Evolutionary conservation across 2,329 filamentous ascomycete species (phyloP).

Genomic region (Ophiostoma montium): DNA sequence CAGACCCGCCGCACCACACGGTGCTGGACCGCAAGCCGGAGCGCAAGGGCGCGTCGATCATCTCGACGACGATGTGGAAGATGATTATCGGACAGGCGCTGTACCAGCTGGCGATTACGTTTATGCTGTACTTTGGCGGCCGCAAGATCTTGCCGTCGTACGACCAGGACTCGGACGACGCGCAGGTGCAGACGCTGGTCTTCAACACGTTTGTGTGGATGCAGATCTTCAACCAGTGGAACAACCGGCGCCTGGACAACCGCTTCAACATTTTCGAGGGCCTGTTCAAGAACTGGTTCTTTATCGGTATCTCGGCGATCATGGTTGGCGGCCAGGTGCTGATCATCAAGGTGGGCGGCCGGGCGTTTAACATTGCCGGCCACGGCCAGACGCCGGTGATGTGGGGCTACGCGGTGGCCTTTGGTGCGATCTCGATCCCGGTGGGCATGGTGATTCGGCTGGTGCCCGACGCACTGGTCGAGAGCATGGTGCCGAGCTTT

Average conservation of each 20-base stretch:
- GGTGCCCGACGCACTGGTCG: constrained; percentile 58
- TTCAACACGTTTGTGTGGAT: constrained; percentile 99
- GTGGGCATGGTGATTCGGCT: constrained; percentile 69
- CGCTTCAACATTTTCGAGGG: constrained; percentile 92
- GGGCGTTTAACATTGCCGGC: constrained; percentile 58
- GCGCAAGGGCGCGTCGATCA: constrained; percentile 43
- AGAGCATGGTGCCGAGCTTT: constrained; percentile 36
- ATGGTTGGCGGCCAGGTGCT: constrained; percentile 84
- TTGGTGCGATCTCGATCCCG: constrained; percentile 74
- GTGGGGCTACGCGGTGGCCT: constrained; percentile 77
- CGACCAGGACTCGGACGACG: constrained; percentile 23
- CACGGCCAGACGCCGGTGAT: constrained; percentile 53
- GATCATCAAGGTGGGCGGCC: constrained; percentile 76
- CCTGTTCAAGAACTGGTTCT: constrained; percentile 73
- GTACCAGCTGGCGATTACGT: constrained; percentile 70
- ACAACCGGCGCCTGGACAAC: constrained; percentile 91
- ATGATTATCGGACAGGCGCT: constrained; percentile 92
- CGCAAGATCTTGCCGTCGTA: constrained; percentile 22
- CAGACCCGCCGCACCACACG: constrained; percentile 72
- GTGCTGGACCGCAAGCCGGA: constrained; percentile 65
- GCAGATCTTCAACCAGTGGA: constrained; percentile 98
- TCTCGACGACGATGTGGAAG: constrained; percentile 95
- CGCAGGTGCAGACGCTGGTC: constrained; percentile 62
- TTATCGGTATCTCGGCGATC: constrained; percentile 68
- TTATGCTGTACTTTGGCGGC: constrained; percentile 56